Conservation (phyloP, 495 filamentous ascomycete genomes). For the Glarea lozoyensis region DNA sequence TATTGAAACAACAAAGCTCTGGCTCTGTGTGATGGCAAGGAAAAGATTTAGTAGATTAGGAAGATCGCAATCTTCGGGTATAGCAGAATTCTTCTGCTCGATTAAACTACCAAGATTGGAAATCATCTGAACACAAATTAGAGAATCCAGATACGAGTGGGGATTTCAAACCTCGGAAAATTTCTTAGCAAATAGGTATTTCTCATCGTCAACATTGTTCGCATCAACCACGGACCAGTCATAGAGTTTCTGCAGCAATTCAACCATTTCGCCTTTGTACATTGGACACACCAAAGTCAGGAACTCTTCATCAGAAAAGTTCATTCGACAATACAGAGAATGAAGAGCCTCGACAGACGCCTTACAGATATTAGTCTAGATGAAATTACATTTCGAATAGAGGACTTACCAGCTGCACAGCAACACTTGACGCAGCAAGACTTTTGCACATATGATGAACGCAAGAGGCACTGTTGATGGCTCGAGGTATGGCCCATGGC, state of each 20-base stretch:
- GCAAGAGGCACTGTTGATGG: slow-evolving; percentile 58
- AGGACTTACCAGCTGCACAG: slow-evolving; percentile 60
- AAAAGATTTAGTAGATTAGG: slow-evolving; percentile 73
- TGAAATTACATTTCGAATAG: background rate
- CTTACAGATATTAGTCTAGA: slow-evolving; percentile 35
- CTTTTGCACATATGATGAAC: slow-evolving; percentile 65
- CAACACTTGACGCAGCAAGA: slow-evolving; percentile 61
- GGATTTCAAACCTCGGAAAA: slow-evolving; percentile 64
- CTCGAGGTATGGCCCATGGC: slow-evolving; percentile 77
- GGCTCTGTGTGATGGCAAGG: slow-evolving; percentile 67
- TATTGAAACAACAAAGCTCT: slow-evolving; percentile 86
- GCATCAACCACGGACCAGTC: slow-evolving; percentile 76
- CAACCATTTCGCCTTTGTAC: slow-evolving; percentile 60
- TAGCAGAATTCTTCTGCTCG: slow-evolving; percentile 59
- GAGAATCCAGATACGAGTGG: slow-evolving; percentile 2
- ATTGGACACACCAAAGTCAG: slow-evolving; percentile 68
- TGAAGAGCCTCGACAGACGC: slow-evolving; percentile 78
- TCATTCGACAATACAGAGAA: slow-evolving; percentile 65
- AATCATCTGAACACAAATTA: slow-evolving; percentile 51
- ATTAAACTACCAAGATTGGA: slow-evolving; percentile 77
- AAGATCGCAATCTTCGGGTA: slow-evolving; percentile 54
- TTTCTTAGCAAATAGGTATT: slow-evolving; percentile 87
- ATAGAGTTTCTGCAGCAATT: slow-evolving; percentile 65
- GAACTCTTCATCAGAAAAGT: slow-evolving; percentile 72
- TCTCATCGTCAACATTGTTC: slow-evolving; percentile 76